Evolutionary conservation across 2,329 filamentous ascomycete species (phyloP).

Genomic region (Colletotrichum falcatum): DNA sequence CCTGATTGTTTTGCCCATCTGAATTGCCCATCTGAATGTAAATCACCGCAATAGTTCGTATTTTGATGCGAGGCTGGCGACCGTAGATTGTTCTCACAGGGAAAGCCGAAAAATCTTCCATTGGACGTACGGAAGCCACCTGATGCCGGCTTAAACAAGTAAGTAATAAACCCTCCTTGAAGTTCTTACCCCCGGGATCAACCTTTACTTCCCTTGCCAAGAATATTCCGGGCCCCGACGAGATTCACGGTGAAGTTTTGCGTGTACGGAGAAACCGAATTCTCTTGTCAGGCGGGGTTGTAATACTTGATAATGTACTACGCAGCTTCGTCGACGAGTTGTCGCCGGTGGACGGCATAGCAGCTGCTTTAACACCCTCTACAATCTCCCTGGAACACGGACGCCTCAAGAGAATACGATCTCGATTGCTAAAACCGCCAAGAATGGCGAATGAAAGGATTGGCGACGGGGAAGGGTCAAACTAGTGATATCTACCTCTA

Average conservation of each 20-base stretch:
- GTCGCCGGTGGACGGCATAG: not conserved
- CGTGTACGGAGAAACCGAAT: not conserved
- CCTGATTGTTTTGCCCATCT: not conserved
- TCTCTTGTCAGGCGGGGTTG: not conserved
- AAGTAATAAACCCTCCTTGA: not conserved
- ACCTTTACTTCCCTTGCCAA: not conserved
- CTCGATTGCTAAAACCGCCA: not conserved
- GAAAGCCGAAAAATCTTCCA: not conserved
- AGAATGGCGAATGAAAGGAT: not conserved
- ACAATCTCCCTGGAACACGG: too few species aligned
- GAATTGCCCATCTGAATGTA: too few species aligned
- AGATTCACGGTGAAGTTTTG: not conserved
- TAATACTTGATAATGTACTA: not conserved
- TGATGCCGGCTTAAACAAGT: not conserved
- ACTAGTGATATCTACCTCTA: not conserved
- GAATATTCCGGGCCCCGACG: not conserved
- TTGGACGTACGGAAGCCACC: too few species aligned
- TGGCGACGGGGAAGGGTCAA: not conserved
- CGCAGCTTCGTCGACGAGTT: not conserved
- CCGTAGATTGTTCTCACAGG: not conserved
- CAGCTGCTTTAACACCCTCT: too few species aligned
- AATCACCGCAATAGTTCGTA: too few species aligned
- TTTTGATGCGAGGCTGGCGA: too few species aligned
- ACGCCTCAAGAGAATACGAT: not conserved
- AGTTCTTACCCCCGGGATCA: too few species aligned